phyloP scores from a whole-genome alignment of 2,329 filamentous ascomycete species.

The Aspergillus proliferans region DNA sequence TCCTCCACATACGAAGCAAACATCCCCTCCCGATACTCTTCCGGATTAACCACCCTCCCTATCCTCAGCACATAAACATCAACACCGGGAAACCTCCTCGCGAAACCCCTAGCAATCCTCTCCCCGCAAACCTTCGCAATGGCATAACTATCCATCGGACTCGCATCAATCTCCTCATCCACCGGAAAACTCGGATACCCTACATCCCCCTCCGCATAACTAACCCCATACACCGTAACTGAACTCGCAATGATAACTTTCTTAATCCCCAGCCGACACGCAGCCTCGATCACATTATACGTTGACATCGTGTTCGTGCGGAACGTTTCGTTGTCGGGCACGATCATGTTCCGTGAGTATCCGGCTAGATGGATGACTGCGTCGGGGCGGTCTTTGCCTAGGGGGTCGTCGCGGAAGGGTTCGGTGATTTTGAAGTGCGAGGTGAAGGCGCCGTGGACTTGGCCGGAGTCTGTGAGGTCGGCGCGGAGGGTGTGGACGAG shows the following conservation, averaged over 20 bases:
- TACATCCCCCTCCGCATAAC: constrained; percentile 54
- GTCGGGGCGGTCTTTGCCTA: constrained; percentile 41
- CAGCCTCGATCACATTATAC: constrained; percentile 60
- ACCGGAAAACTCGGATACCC: constrained; percentile 55
- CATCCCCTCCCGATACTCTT: constrained; percentile 49
- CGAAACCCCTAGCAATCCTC: constrained; percentile 51
- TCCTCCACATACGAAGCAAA: constrained; percentile 49
- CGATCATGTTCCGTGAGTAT: constrained; percentile 55
- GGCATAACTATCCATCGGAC: constrained; percentile 58
- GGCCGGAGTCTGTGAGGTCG: constrained; percentile 50
- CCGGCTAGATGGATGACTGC: constrained; percentile 59
- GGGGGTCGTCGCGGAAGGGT: constrained; percentile 31
- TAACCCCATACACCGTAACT: constrained; percentile 57
- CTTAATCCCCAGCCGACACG: constrained; percentile 55
- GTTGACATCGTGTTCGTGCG: constrained; percentile 50
- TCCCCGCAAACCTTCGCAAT: constrained; percentile 56
- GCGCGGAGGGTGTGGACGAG: constrained; percentile 50
- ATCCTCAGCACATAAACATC: constrained; percentile 59
- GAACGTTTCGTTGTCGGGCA: constrained; percentile 56
- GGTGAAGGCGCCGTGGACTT: constrained; percentile 52
- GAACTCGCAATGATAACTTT: constrained; percentile 58
- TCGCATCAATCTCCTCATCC: constrained; percentile 53
- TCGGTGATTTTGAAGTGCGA: constrained; percentile 51
- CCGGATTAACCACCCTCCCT: constrained; percentile 56
- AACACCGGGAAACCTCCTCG: constrained; percentile 43